A percentile compares a stretch with the other conserved stretches of the same genome.
Conservation (phyloP, 352 stramenopile species). For the Pythium scleroteichum region DNA sequence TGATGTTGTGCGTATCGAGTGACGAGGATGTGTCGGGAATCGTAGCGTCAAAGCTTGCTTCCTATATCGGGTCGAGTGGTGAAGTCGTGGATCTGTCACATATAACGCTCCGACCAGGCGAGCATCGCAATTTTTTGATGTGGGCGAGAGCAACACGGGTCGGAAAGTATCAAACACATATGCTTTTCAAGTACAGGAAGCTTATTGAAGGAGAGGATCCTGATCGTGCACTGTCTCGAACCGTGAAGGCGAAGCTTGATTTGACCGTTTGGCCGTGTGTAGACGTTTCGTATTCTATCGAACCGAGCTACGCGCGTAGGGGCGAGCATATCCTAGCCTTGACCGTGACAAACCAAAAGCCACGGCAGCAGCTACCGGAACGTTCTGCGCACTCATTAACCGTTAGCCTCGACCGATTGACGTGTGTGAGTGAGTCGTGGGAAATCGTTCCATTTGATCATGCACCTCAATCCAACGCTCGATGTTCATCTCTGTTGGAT, state of each 20-base stretch:
- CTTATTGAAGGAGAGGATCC: slow-evolving; percentile 25
- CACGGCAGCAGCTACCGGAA: slow-evolving; percentile 25
- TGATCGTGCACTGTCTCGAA: slow-evolving; percentile 26
- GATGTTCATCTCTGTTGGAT: slow-evolving; percentile 30
- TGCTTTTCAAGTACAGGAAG: slow-evolving; percentile 75
- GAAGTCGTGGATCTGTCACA: slow-evolving; percentile 61
- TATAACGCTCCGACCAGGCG: slow-evolving; percentile 51
- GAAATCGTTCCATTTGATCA: slow-evolving; percentile 44
- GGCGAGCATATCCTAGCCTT: slow-evolving; percentile 79
- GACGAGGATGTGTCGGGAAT: slow-evolving; percentile 7
- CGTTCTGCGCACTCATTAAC: slow-evolving; percentile 13
- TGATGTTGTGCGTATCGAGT: slow-evolving; percentile 51
- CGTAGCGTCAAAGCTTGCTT: slow-evolving; percentile 30
- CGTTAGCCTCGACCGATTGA: slow-evolving; percentile 55
- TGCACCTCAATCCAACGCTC: slow-evolving; percentile 1
- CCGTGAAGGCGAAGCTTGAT: slow-evolving; percentile 60
- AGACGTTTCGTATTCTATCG: slow-evolving; percentile 61
- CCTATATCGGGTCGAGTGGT: slow-evolving; percentile 65
- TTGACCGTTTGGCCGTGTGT: slow-evolving; percentile 63
- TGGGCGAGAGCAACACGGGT: slow-evolving; percentile 44
- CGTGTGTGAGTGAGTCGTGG: slow-evolving; percentile 70
- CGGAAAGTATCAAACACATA: slow-evolving; percentile 47
- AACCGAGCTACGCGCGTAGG: slow-evolving; percentile 59
- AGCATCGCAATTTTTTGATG: slow-evolving; percentile 48
- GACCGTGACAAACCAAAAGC: slow-evolving; percentile 57